Evolutionary conservation across 2,329 filamentous ascomycete genomes (phyloP), one percentile per base, ranked within the genome.

Genomic region (Nigrospora osmanthi): DNA sequence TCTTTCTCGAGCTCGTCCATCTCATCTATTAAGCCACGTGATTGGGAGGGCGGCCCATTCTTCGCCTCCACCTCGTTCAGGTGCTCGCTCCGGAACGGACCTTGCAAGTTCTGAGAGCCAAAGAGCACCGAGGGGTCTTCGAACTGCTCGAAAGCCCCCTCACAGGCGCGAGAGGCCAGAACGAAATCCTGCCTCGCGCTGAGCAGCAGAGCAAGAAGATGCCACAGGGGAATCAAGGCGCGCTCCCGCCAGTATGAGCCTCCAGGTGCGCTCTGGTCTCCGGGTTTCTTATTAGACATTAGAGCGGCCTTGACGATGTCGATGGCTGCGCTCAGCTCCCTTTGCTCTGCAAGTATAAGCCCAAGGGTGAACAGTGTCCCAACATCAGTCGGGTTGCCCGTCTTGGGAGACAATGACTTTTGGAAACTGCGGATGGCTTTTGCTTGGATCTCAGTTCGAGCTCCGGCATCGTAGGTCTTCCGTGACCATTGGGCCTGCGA

Each of bases 71-170:
- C 69, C 36, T 79, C 74, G 35, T 85, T 85, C 35, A 87, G 67
- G 56, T 87, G 82, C 49, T 86, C 81, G 55, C 82, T 86, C 52
- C 76, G 73, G 52, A 76, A 85, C 3, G 63, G 55, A 30, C 50
- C 56, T 44, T 64, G 60, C 44, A 76, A 58, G 14, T 78, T 71
- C 32, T 75, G 66, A 42, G 74, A 74, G 15, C 84, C 86, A 57
- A 89, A 89, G 0, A 91, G 73, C 7, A 85, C 73, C 1, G 76
- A 64, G 0, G 82, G 77, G 49, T 88, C 82, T 43, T 83, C 81
- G 56, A 95, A 94, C 58, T 95, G 88, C 53, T 95, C 89, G 58
- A 97, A 86, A 4, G 89, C 90, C 23, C 88, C 89, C 59, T 95
- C 89, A 54, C 90, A 97, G 31, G 89, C 85, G 56, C 84, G 83